phyloP scores from a whole-genome alignment of 768 basidiomycete genomes.

The Gelatoporia subvermispora region DNA sequence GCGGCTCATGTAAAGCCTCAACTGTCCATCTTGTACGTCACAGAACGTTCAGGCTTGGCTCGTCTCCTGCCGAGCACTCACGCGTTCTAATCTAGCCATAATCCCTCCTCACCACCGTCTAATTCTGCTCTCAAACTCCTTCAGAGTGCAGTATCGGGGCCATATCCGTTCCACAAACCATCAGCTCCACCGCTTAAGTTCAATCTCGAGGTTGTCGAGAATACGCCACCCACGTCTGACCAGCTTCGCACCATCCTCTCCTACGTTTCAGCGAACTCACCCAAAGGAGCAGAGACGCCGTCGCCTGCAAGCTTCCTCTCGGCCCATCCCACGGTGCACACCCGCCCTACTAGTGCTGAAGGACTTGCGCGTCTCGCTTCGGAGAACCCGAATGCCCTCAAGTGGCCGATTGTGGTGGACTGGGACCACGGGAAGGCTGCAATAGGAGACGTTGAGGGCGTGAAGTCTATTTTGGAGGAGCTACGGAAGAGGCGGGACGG shows the following conservation, averaged over 20 bases:
- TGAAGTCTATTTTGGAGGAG: slow-evolving; percentile 60
- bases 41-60: background rate
- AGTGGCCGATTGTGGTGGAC: slow-evolving; percentile 80
- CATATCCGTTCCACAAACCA: slow-evolving; percentile 54
- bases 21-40: slow-evolving; percentile 58
- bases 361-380: slow-evolving; percentile 46
- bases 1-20: slow-evolving; percentile 35
- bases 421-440: slow-evolving; percentile 64
- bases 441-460: slow-evolving; percentile 65
- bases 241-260: slow-evolving; percentile 64
- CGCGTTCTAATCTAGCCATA: slow-evolving; percentile 42
- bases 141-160: slow-evolving; percentile 48
- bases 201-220: slow-evolving; percentile 68
- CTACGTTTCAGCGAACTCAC: slow-evolving; percentile 37
- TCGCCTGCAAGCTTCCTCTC: slow-evolving; percentile 45
- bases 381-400: slow-evolving; percentile 55
- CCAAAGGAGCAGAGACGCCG: background rate
- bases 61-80: background rate
- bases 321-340: slow-evolving; percentile 47
- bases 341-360: slow-evolving; percentile 36
- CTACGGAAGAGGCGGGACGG: slow-evolving; percentile 66
- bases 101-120: slow-evolving; percentile 61
- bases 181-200: slow-evolving; percentile 54
- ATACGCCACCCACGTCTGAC: slow-evolving; percentile 56
- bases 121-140: slow-evolving; percentile 56